Evolutionary conservation across 2,329 filamentous ascomycete species (phyloP).

Genomic region (Ophiostoma piceae): DNA sequence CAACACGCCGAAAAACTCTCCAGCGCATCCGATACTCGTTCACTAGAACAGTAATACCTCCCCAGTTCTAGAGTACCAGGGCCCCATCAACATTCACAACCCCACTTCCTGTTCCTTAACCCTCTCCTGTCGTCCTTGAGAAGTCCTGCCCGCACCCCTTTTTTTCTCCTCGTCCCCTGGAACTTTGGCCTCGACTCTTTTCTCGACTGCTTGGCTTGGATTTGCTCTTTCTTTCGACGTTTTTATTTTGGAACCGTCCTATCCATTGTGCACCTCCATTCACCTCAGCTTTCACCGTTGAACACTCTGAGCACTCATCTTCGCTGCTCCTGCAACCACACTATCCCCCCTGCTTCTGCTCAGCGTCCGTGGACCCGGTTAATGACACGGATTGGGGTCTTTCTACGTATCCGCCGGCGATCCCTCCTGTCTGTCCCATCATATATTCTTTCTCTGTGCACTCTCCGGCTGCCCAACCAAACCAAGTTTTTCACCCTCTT

Average conservation of each 20-base stretch:
- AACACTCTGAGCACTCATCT: background rate
- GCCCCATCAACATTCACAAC: constrained; percentile 17
- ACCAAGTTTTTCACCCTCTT: constrained; percentile 19
- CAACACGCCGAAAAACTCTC: constrained; percentile 3
- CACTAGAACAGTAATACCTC: constrained; percentile 5
- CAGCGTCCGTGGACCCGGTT: constrained; percentile 20
- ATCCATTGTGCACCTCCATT: background rate
- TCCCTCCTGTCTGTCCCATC: constrained; percentile 17
- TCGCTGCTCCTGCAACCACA: background rate
- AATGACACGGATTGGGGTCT: constrained; percentile 18
- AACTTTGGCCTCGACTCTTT: background rate
- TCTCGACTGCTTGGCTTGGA: constrained; percentile 2
- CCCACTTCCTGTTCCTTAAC: constrained; percentile 19
- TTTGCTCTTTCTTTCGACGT: constrained; percentile 2
- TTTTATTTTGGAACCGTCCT: background rate
- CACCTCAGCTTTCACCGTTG: background rate
- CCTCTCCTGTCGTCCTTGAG: constrained; percentile 3
- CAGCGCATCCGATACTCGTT: constrained; percentile 7
- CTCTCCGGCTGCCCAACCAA: constrained; percentile 17
- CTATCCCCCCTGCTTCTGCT: background rate
- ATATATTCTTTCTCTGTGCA: constrained; percentile 8
- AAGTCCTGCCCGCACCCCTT: constrained; percentile 19
- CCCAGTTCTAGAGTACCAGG: constrained; percentile 8
- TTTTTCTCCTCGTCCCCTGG: constrained; percentile 16
- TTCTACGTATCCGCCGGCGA: constrained; percentile 21